Evolutionary conservation across 2,329 filamentous ascomycete species (phyloP).

Genomic region (Xylariaceae sp.): DNA sequence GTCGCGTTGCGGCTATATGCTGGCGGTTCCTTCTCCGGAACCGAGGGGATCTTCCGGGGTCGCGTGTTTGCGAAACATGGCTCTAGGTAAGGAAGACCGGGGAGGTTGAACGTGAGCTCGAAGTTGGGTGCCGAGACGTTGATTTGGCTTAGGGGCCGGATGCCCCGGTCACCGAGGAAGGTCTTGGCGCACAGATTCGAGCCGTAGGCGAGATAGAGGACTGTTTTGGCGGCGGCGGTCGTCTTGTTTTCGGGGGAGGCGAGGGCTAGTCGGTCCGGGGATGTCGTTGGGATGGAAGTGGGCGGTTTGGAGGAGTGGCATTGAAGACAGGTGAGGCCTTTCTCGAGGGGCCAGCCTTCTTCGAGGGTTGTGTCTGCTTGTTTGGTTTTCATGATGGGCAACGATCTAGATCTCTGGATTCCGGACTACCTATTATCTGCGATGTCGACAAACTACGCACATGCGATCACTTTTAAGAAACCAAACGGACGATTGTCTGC

Average conservation of each 20-base stretch:
- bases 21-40: conserved; percentile 22
- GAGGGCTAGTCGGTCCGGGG: conserved; percentile 36
- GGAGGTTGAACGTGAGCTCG: conserved; percentile 75
- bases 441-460: no score
- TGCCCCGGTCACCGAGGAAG: conserved; percentile 71
- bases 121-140: conserved; percentile 78
- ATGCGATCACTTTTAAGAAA: no score
- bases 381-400: background rate
- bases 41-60: conserved; percentile 48
- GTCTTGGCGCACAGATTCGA: conserved; percentile 80
- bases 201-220: conserved; percentile 84
- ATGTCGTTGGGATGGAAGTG: conserved; percentile 35
- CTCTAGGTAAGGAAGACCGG: conserved; percentile 79
- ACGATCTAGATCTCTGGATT: no score
- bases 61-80: conserved; percentile 87
- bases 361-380: background rate
- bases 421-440: no score
- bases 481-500: no score
- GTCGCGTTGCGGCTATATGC: conserved; percentile 38
- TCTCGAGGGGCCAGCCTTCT: no score
- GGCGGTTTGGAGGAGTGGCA: background rate
- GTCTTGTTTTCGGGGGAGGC: conserved; percentile 24
- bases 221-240: conserved; percentile 37
- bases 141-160: conserved; percentile 72
- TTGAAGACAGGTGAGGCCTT: no score